Base-by-base conservation (phyloP, 805 yeast species). In the Jamesozyma piceae region DNA sequence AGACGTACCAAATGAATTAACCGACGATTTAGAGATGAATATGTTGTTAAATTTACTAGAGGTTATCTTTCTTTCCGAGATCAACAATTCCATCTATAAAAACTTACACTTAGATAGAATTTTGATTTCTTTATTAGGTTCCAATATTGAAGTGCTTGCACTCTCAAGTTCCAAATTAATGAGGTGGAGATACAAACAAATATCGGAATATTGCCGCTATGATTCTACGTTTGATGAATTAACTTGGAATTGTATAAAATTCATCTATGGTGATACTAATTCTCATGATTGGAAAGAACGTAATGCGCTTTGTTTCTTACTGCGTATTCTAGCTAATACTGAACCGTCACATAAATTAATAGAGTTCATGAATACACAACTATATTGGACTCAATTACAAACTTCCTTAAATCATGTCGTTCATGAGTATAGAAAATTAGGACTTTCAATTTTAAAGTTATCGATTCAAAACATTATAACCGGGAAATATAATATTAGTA, bases 341-440 rank as follows among this genome's bases (percentile, higher is more conserved):
- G 33, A 33, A 1, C 34, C 41, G 5, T 45, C 52, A 24, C 48
- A 26, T 9, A 20, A 21, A 5, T 31, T 42, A 28, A n/a, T 38
- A 2, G 26, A 38, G 3, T 50, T 53, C 21, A 34, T 60, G 11
- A 39, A 49, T 35, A 40, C 46, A 1, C 53, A 55, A 2, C 48
- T 51, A 1, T 81, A 78, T 49, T 85, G 94, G 92, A 38, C 45
- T 3, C 52, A 55, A 13, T 55, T 85, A 18, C 85, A 82, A 52
- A 49, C 50, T 21, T 82, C 85, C 2, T 60, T 85, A 32, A 68
- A 71, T 14, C 70, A 77, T 42, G 52, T 59, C 2, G 63, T 72
- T 1, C 88, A 82, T 53, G 94, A 85, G 44, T 77, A 72, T 43
- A 72, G 84, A 39, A 87, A 86, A 56, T 76, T 76, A 53, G 69